Evolutionary conservation across 2,329 filamentous ascomycete species (phyloP), one percentile per base, ranked within the genome.

Genomic region (Cladophialophora immunda): DNA sequence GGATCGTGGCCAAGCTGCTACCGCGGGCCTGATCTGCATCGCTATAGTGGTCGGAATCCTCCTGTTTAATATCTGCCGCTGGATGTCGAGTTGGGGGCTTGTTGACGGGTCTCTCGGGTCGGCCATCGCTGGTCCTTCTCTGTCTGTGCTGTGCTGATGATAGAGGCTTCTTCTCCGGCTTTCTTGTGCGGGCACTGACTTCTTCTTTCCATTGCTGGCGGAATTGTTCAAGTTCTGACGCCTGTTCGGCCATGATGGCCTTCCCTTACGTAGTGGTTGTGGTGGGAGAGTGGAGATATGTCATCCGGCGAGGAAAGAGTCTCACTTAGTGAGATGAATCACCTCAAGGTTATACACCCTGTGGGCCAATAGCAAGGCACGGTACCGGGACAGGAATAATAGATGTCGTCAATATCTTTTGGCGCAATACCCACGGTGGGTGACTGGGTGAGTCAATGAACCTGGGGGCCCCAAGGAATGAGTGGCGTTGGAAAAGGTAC

Each of bases 121-220:
- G 68, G 17, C 38, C 58, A 41, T 64, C 65, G 57, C 66, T 73
- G 29, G 65, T 45, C 60, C 68, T 60, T 54, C 66, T 57, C 17
- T 58, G 36, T 57, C 53, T 71, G 17, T 65, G 59, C 13, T 22
- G 55, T 17, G 52, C 30, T 25, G 66, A 30, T 45, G 50, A 30
- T 32, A 57, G 15, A 17, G 57, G 27, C 32, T 62, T 62, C 32
- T 58, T 66, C n/a, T 67, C 67, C 54, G 64, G 36, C 57, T 67
- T 67, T 50, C 61, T 67, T 15, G 65, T 38, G 76, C 83, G 82
- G 54, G 83, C 83, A 17, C 82, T 81, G 6, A 97, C 91, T 77
- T 97, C 94, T 72, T 92, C 90, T 66, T 88, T 88, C 94, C 94
- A 97, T 83, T 93, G 86, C 75, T 88, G 86, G 71, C 94, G 90